Evolutionary conservation across 768 basidiomycete genomes (phyloP).

Genomic region (Guyanaporus albipodus): DNA sequence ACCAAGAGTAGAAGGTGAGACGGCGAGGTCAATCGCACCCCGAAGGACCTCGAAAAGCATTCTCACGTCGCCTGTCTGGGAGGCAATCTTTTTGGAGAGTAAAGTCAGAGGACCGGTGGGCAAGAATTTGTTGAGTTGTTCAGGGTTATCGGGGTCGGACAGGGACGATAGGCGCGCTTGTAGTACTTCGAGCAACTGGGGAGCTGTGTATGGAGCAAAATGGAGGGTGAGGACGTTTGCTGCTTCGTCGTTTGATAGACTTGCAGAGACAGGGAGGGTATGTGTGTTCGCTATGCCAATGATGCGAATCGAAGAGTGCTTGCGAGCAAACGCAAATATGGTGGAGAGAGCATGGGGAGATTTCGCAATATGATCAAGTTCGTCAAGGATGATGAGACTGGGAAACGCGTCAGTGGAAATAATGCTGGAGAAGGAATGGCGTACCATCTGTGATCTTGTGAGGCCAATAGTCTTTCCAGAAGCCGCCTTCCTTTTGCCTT

Average conservation of each 20-base stretch:
- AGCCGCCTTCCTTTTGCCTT: slow-evolving; percentile 46
- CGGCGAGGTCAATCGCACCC: slow-evolving; percentile 70
- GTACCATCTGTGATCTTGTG: slow-evolving; percentile 53
- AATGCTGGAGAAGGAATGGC: not conserved
- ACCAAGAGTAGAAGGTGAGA: slow-evolving; percentile 26
- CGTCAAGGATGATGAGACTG: slow-evolving; percentile 79
- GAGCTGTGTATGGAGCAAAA: slow-evolving; percentile 74
- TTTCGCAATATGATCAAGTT: slow-evolving; percentile 77
- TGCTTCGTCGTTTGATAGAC: slow-evolving; percentile 34
- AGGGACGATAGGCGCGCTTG: slow-evolving; percentile 58
- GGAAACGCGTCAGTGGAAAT: slow-evolving; percentile 10
- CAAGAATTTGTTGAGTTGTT: slow-evolving; percentile 50
- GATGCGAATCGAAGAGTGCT: slow-evolving; percentile 53
- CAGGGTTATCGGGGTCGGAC: slow-evolving; percentile 30
- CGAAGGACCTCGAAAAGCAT: slow-evolving; percentile 77
- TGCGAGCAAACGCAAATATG: slow-evolving; percentile 65
- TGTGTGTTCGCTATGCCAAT: slow-evolving; percentile 90
- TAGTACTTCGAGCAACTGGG: slow-evolving; percentile 67
- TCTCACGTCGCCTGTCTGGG: slow-evolving; percentile 80
- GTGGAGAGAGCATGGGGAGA: slow-evolving; percentile 54
- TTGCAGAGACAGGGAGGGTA: slow-evolving; percentile 62
- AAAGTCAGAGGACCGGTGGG: slow-evolving; percentile 61
- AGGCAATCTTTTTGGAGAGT: slow-evolving; percentile 76
- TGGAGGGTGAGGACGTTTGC: slow-evolving; percentile 60
- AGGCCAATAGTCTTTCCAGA: slow-evolving; percentile 43